Evolutionary conservation across 768 basidiomycete species (phyloP).

Genomic region (Podaxis mareebaensis): DNA sequence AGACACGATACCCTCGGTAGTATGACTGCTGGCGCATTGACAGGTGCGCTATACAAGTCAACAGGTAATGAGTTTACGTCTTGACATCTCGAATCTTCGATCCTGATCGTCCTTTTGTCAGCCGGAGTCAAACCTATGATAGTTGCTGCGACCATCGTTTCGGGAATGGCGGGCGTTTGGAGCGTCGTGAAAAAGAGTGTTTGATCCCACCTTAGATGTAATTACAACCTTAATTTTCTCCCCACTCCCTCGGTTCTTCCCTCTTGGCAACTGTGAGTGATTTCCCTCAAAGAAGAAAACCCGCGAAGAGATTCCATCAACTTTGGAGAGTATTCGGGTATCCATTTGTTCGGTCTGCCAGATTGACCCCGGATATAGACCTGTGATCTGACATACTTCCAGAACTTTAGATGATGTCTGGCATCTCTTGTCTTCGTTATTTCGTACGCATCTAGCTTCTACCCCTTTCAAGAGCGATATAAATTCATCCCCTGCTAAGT

Average conservation of each 20-base stretch:
- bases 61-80: slow-evolving; percentile 69
- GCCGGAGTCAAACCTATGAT: slow-evolving; percentile 91
- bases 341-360: slow-evolving; percentile 41
- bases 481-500: slow-evolving; percentile 30
- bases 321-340: slow-evolving; percentile 27
- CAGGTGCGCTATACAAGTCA: slow-evolving; percentile 90
- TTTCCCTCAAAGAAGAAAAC: slow-evolving; percentile 38
- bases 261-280: slow-evolving; percentile 42
- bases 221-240: slow-evolving; percentile 52
- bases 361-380: slow-evolving; percentile 45
- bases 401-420: slow-evolving; percentile 43
- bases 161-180: slow-evolving; percentile 90
- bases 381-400: slow-evolving; percentile 47
- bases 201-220: slow-evolving; percentile 53
- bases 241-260: slow-evolving; percentile 43
- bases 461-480: slow-evolving; percentile 38
- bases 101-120: slow-evolving; percentile 46
- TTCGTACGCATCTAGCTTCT: slow-evolving; percentile 11
- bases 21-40: slow-evolving; percentile 89
- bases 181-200: slow-evolving; percentile 91
- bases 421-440: slow-evolving; percentile 32
- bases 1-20: slow-evolving; percentile 90
- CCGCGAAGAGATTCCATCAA: slow-evolving; percentile 28
- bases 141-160: slow-evolving; percentile 86
- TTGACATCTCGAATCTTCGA: slow-evolving; percentile 34